Percentiles rank a stretch among this genome's conserved stretches.
Evolutionary conservation across 352 stramenopile genomes (phyloP).

Genomic region (Hyaloperonospora arabidopsidis): DNA sequence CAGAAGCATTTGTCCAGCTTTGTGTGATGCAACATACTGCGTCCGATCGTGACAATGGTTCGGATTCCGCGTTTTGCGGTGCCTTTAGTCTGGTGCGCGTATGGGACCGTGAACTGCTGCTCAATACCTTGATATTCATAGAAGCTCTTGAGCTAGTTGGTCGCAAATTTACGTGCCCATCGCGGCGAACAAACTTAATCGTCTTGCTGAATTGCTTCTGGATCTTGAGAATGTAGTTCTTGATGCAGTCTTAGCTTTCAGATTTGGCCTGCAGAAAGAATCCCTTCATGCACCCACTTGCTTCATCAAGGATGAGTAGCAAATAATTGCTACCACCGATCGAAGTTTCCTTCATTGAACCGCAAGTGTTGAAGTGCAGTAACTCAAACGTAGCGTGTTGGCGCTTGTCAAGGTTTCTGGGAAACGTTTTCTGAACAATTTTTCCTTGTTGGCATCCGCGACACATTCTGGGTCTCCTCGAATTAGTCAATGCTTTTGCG

Average conservation of each 20-base stretch:
- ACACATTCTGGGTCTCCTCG: no score
- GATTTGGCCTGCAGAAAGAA: no score
- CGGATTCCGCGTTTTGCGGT: conserved; percentile 7
- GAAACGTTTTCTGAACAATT: no score
- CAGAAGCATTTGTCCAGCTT: conserved; percentile 7
- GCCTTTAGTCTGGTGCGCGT: not conserved
- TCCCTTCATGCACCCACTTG: no score
- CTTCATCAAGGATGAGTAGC: no score
- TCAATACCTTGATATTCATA: not conserved
- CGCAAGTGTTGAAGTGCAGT: not conserved
- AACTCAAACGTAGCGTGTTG: not conserved
- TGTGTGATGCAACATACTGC: conserved; percentile 10
- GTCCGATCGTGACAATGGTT: conserved; percentile 13
- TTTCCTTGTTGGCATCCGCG: no score
- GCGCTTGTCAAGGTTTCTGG: not conserved
- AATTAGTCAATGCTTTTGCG: not conserved
- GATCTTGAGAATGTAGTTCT: no score
- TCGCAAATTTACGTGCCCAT: not conserved
- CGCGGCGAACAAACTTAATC: no score
- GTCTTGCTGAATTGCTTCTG: no score
- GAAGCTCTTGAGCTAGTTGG: not conserved
- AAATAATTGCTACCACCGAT: not conserved
- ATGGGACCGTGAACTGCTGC: not conserved
- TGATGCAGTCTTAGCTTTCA: no score
- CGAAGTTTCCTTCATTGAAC: not conserved